These are phyloP conservation scores for Mortierella alpina DNA, from an alignment of 192 early-diverging fungal species.

Conservation along the genomic window DNA sequence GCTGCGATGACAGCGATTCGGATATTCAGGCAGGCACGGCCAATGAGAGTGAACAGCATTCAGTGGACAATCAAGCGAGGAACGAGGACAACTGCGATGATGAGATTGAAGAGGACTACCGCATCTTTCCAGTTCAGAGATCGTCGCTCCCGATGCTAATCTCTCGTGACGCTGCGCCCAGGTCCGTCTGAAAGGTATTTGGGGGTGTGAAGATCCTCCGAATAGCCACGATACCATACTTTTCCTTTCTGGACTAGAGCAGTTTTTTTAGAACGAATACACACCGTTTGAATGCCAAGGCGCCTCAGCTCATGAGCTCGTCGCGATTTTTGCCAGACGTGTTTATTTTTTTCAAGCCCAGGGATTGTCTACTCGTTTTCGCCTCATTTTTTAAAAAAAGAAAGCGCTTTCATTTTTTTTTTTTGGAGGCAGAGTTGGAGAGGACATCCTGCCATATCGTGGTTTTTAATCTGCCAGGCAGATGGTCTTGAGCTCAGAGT, in stretches of 20 bases:
- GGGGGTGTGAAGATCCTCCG: not conserved
- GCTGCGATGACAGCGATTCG: not conserved
- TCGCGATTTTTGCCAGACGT: no score
- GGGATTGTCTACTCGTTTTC: no score
- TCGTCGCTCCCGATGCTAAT: not conserved
- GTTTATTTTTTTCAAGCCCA: no score
- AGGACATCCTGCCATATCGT: not conserved
- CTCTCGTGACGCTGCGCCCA: not conserved
- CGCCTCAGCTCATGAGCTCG: no score
- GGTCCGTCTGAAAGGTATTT: not conserved
- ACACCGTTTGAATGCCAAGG: no score
- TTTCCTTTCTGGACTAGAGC: no score
- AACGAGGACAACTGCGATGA: conserved; percentile 1
- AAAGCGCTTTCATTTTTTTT: not conserved
- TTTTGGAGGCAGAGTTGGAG: not conserved
- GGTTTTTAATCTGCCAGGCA: conserved; percentile 53
- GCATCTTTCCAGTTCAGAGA: conserved; percentile 14
- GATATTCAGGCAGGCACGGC: not conserved
- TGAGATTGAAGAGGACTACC: conserved; percentile 29
- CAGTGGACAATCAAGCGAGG: not conserved
- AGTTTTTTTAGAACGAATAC: no score
- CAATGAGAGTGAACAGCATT: not conserved
- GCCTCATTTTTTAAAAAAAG: not conserved
- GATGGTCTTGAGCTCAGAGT: conserved; percentile 68
- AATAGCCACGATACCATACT: no score